Percentiles rank a stretch among this genome's conserved stretches.
Evolutionary conservation across 306 rosid species (phyloP).

Genomic region (Trichosanthes truncata): DNA sequence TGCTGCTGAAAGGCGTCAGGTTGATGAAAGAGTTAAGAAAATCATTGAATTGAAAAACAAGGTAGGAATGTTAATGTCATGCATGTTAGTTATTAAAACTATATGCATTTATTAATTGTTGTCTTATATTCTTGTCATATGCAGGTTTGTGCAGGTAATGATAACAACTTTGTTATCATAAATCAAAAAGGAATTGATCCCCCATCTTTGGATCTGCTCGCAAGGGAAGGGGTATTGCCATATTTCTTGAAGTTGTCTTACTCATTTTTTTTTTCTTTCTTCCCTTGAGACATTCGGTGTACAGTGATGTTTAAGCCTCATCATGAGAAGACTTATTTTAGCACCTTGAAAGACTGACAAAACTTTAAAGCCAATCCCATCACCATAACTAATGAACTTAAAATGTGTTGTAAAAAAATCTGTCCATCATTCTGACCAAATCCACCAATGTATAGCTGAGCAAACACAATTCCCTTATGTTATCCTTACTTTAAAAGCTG

Average conservation of each 20-base stretch:
- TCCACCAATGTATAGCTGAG: background rate
- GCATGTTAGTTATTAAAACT: background rate
- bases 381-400: background rate
- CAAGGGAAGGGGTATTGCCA: constrained; percentile 87
- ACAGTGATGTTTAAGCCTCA: background rate
- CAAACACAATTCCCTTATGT: background rate
- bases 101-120: background rate
- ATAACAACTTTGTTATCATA: constrained; percentile 69
- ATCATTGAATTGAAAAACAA: constrained; percentile 80
- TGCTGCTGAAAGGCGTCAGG: constrained; percentile 87
- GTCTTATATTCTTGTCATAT: background rate
- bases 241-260: background rate
- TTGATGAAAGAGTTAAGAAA: constrained; percentile 77
- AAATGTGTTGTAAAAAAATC: background rate
- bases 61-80: constrained; percentile 24
- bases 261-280: background rate
- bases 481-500: background rate
- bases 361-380: background rate
- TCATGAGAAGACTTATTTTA: background rate
- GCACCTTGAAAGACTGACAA: background rate
- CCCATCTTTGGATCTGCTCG: constrained; percentile 82
- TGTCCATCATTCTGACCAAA: background rate
- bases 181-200: constrained; percentile 98
- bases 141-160: constrained; percentile 78
- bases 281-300: background rate